Conservation (phyloP, 2,329 filamentous ascomycete genomes). For the Mariannaea sp. region DNA sequence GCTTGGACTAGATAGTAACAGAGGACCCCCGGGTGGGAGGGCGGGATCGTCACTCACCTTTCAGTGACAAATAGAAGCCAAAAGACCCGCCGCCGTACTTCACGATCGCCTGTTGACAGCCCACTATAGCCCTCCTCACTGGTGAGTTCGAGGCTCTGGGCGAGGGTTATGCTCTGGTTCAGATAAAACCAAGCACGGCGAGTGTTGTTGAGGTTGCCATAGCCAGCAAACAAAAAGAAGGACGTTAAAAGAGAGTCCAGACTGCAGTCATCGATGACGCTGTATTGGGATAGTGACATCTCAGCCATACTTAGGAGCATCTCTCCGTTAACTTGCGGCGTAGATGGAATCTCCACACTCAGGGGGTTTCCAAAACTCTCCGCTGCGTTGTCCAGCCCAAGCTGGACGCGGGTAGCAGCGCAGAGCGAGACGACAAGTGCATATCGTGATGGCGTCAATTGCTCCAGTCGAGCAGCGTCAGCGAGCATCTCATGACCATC, state of each 20-base stretch:
- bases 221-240: constrained; percentile 40
- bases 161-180: constrained; percentile 40
- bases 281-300: constrained; percentile 35
- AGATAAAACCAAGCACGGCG: constrained; percentile 41
- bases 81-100: constrained; percentile 40
- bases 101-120: constrained; percentile 30
- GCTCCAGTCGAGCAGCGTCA: constrained; percentile 33
- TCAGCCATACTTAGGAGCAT: constrained; percentile 37
- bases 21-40: rapidly evolving
- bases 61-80: constrained; percentile 45
- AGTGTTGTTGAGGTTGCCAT: constrained; percentile 38
- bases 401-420: constrained; percentile 39
- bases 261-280: constrained; percentile 35
- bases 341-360: constrained; percentile 25
- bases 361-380: constrained; percentile 12
- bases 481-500: constrained; percentile 36
- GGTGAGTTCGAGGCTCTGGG: constrained; percentile 36
- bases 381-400: constrained; percentile 32
- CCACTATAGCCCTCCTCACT: constrained; percentile 35
- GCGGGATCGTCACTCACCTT: constrained; percentile 17
- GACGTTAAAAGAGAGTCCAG: constrained; percentile 39
- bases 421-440: constrained; percentile 38
- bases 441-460: constrained; percentile 36
- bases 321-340: constrained; percentile 34
- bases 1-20: no score